Evolutionary conservation across 345 rosid species (phyloP).

Genomic region (Bruguiera sexangula): DNA sequence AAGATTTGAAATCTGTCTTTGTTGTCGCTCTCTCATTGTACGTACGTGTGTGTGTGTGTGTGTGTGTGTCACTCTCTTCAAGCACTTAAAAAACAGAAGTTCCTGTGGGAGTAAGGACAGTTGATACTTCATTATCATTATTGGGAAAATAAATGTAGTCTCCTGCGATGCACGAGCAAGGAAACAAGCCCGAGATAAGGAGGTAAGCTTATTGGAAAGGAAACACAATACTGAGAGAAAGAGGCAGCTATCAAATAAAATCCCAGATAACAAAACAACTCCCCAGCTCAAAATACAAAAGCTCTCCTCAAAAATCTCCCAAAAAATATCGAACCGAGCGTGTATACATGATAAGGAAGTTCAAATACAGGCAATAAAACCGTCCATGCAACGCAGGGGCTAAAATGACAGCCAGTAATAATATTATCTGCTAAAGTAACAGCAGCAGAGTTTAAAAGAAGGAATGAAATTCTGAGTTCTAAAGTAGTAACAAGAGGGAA

Average conservation of each 20-base stretch:
- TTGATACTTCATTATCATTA: too few relatives aligned
- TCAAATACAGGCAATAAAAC: slow-evolving; percentile 11
- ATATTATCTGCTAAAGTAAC: not conserved
- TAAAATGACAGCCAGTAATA: slow-evolving; percentile 26
- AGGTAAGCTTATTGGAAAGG: not conserved
- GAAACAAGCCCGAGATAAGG: too few relatives aligned
- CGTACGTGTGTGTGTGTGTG: too few relatives aligned
- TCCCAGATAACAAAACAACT: slow-evolving; percentile 10
- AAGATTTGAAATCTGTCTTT: too few relatives aligned
- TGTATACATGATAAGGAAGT: not conserved
- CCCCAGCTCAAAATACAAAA: slow-evolving; percentile 14
- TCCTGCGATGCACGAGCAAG: too few relatives aligned
- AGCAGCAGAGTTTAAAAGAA: not conserved
- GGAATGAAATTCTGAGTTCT: slow-evolving; percentile 14
- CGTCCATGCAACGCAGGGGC: slow-evolving; percentile 13
- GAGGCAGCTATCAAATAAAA: slow-evolving; percentile 14
- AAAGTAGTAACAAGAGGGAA: slow-evolving; percentile 29
- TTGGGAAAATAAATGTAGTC: too few relatives aligned
- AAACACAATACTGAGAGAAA: slow-evolving; percentile 2
- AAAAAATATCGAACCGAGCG: slow-evolving; percentile 41
- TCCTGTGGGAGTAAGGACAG: too few relatives aligned
- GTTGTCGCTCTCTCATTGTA: too few relatives aligned
- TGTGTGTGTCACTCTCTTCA: too few relatives aligned
- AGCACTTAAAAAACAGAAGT: too few relatives aligned
- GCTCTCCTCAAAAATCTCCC: slow-evolving; percentile 31